Conservation (phyloP, 352 stramenopile species). For the Pythium biforme region DNA sequence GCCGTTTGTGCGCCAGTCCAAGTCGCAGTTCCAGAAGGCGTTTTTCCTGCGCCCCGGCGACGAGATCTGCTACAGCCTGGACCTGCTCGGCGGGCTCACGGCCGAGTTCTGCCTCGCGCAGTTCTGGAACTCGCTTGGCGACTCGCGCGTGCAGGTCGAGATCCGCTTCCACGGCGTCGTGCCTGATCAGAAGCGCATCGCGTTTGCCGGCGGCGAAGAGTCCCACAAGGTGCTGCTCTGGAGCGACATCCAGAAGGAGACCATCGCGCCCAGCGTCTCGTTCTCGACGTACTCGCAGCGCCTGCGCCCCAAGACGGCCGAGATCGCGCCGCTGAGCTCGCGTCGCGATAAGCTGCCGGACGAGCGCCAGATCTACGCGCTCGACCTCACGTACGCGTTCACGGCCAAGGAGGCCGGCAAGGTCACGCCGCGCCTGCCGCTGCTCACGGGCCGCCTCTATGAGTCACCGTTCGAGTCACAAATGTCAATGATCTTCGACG, state of each 20-base stretch:
- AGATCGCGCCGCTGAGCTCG: constrained; percentile 78
- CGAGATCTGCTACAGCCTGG: constrained; percentile 67
- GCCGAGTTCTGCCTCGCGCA: constrained; percentile 89
- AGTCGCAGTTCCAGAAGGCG: constrained; percentile 64
- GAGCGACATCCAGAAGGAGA: constrained; percentile 73
- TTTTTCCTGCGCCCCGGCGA: constrained; percentile 69
- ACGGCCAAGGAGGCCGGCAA: constrained; percentile 82
- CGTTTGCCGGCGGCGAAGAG: constrained; percentile 60
- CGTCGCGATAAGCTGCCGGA: constrained; percentile 82
- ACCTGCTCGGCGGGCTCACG: constrained; percentile 71
- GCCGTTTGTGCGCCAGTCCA: constrained; percentile 79
- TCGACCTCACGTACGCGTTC: constrained; percentile 91
- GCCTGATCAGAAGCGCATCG: constrained; percentile 57
- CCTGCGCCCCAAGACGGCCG: constrained; percentile 68
- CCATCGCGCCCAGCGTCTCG: constrained; percentile 61
- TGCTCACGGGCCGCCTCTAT: constrained; percentile 85
- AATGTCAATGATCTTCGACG: constrained; percentile 92
- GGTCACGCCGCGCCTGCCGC: constrained; percentile 74
- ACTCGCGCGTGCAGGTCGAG: constrained; percentile 76
- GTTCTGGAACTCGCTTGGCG: constrained; percentile 88
- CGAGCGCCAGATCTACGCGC: constrained; percentile 86
- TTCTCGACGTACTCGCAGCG: constrained; percentile 87
- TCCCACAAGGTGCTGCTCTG: constrained; percentile 76
- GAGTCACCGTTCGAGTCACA: constrained; percentile 93
- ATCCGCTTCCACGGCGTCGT: constrained; percentile 87